Conservation (phyloP, 2,329 filamentous ascomycete genomes). For the Aspergillus fumigatus region DNA sequence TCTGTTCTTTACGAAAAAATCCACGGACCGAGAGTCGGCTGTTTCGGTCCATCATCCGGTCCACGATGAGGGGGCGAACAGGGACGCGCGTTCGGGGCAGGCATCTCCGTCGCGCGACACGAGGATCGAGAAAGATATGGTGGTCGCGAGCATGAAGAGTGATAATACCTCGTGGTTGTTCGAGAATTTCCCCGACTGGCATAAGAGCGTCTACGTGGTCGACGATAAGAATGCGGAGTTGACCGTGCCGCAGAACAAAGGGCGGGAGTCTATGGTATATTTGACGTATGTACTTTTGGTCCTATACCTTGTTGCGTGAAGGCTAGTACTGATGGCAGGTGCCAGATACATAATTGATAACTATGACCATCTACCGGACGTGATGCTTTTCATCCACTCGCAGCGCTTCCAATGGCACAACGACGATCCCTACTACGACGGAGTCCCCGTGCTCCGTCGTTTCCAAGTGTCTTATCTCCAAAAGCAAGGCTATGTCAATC, state of each 20-base stretch:
- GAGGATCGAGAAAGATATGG: conserved; percentile 27
- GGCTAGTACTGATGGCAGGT: neutral
- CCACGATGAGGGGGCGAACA: conserved; percentile 7
- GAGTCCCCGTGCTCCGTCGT: conserved; percentile 45
- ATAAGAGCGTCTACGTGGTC: conserved; percentile 53
- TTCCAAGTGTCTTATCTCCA: conserved; percentile 48
- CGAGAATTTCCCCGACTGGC: conserved; percentile 43
- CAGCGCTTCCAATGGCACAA: conserved; percentile 46
- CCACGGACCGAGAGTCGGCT: conserved; percentile 7
- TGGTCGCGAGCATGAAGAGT: conserved; percentile 37
- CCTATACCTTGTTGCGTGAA: neutral
- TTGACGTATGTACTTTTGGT: conserved; percentile 32
- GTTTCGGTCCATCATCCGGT: conserved; percentile 8
- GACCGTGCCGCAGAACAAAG: conserved; percentile 45
- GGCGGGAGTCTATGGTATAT: conserved; percentile 42
- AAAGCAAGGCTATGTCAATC: conserved; percentile 50
- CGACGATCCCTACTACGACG: conserved; percentile 50
- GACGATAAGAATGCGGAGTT: conserved; percentile 46
- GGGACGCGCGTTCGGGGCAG: conserved; percentile 13
- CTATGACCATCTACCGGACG: conserved; percentile 37
- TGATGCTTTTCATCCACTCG: conserved; percentile 40
- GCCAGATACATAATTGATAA: conserved; percentile 41
- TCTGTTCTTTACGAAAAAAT: conserved; percentile 26
- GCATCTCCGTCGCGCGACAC: conserved; percentile 13
- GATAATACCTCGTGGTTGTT: conserved; percentile 40